These are phyloP conservation scores for Pezicula rhizophila DNA, from an alignment of 2,329 filamentous ascomycete species.

Conservation along the genomic window DNA sequence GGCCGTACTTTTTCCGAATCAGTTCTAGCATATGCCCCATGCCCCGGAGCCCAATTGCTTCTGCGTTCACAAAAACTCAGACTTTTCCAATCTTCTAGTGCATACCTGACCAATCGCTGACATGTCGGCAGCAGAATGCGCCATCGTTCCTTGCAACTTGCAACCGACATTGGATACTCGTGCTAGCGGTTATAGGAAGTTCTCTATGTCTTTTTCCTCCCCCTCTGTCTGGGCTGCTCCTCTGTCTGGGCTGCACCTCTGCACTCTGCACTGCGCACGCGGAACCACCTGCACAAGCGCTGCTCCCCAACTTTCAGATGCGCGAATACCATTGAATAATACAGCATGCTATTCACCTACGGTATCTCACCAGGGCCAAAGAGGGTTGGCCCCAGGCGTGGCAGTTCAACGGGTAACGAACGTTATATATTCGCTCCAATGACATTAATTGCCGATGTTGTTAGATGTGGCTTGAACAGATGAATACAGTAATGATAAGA, in stretches of 20 bases:
- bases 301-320: conserved; percentile 1
- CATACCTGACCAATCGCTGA: too few relatives aligned
- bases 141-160: too few relatives aligned
- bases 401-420: neutral
- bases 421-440: neutral
- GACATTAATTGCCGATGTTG: conserved; percentile 2
- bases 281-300: neutral
- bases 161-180: too few relatives aligned
- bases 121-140: too few relatives aligned
- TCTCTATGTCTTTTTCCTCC: too few relatives aligned
- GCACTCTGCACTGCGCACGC: neutral
- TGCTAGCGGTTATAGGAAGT: too few relatives aligned
- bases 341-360: too few relatives aligned
- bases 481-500: neutral
- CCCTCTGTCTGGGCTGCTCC: too few relatives aligned
- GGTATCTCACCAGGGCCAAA: too few relatives aligned
- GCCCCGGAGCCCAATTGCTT: neutral
- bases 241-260: neutral
- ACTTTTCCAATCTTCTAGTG: neutral
- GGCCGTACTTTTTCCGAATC: conserved; percentile 11
- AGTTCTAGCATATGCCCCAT: neutral
- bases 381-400: neutral
- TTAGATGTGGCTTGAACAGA: conserved; percentile 8
- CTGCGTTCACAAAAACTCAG: neutral
- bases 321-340: too few relatives aligned